Base-by-base conservation (phyloP, 1,284 basidiomycete genomes). In the Ceratobasidium sp. region DNA sequence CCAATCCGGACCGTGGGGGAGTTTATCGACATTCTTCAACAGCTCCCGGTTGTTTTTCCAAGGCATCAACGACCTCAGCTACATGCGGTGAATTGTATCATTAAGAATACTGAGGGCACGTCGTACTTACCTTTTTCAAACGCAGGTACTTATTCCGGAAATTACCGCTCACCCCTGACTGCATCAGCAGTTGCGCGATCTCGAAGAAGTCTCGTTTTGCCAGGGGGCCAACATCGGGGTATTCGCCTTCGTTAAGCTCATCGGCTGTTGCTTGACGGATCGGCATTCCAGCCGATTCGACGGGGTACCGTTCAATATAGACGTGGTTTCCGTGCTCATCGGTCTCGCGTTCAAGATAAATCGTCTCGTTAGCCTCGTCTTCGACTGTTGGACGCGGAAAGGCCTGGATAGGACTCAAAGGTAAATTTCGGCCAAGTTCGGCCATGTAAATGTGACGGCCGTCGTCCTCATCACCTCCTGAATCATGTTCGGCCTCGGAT, bases 11-110 rank as follows among this genome's bases (percentile, higher is more conserved):
- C 63, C 63, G 14, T 31, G 45, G 4, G 63, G 63, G n/a, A 48
- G 24, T 29, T 65, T 65, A 22, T 51, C 63, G 14, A 65, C n/a
- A n/a, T 65, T 29, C 45, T 24, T 50, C 19, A 65, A 15, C 48
- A 65, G 7, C 4, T 2, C 63, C 2, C 45, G 45, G 27, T 65
- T 65, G 3, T 31, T 50, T 1, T 51, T 51, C 63, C 63, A 65
- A 1, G 48, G 63, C 44, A 51, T 50, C 31, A 6, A 3, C 1
- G 11, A 27, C 14, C 47, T 7, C 3, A 64, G 14, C 62, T 64
- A 48, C n/a, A n/a, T n/a, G 9, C 27, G n/a, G n/a, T n/a, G n/a
- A n/a, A n/a, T n/a, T n/a, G n/a, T n/a, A n/a, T n/a, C n/a, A n/a
- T n/a, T n/a, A n/a, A n/a, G n/a, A n/a, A n/a, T n/a, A n/a, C n/a